Conservation (phyloP, 225 moss, liverwort and hornwort species). For the Neckera pumila region DNA sequence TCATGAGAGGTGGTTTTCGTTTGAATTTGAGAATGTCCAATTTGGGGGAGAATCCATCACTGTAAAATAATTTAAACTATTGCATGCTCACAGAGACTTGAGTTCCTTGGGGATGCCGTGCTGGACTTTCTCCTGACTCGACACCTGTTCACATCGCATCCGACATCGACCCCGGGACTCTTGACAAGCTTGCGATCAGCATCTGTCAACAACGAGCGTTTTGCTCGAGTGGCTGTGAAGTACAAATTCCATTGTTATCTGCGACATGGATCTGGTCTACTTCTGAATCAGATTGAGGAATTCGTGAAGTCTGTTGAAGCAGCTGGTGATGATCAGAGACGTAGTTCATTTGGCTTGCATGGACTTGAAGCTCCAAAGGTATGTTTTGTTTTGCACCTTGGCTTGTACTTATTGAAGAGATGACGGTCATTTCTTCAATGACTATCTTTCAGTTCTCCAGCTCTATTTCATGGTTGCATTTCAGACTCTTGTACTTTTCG, state of each 20-base stretch:
- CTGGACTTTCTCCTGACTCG: slow-evolving; percentile 80
- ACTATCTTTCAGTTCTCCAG: neutral
- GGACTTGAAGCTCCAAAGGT: slow-evolving; percentile 94
- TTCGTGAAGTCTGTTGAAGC: slow-evolving; percentile 33
- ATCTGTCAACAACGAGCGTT: slow-evolving; percentile 95
- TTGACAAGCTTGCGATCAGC: slow-evolving; percentile 93
- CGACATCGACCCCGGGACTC: slow-evolving; percentile 66
- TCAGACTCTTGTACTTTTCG: neutral
- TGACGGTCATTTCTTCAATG: neutral
- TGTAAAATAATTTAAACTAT: neutral
- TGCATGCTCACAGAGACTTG: slow-evolving; percentile 55
- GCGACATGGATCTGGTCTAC: slow-evolving; percentile 83
- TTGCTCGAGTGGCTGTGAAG: slow-evolving; percentile 89
- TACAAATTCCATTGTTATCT: slow-evolving; percentile 61
- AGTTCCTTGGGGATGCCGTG: slow-evolving; percentile 97
- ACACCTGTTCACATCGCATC: slow-evolving; percentile 69
- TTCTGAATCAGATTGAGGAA: slow-evolving; percentile 71
- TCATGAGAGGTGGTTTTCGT: neutral
- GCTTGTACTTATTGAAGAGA: neutral
- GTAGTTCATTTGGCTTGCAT: slow-evolving; percentile 63
- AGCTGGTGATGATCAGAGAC: slow-evolving; percentile 35
- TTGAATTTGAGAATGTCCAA: neutral
- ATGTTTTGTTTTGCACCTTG: neutral
- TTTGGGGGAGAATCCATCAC: neutral
- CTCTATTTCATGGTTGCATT: neutral